These are phyloP conservation scores for Agaricus sinodeliciosus DNA, from an alignment of 768 basidiomycete genomes.

Conservation along the genomic window DNA sequence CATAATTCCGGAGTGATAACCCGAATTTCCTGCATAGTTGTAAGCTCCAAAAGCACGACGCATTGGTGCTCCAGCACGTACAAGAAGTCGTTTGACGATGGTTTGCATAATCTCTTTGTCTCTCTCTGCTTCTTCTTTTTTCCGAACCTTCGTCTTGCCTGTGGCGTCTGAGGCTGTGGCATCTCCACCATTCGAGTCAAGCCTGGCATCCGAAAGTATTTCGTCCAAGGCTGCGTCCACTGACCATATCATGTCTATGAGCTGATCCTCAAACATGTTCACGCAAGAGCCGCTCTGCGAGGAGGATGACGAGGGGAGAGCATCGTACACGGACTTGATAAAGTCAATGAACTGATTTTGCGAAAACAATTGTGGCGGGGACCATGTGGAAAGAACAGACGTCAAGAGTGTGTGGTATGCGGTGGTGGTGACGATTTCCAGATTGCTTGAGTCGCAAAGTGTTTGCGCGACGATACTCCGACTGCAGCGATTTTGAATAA, in stretches of 20 bases:
- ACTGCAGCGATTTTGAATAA: constrained; percentile 30
- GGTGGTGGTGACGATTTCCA: constrained; percentile 57
- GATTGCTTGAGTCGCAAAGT: constrained; percentile 48
- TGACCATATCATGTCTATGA: constrained; percentile 81
- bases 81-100: constrained; percentile 57
- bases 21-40: constrained; percentile 39
- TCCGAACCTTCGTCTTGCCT: constrained; percentile 38
- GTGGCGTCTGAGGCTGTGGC: constrained; percentile 17
- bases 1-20: constrained; percentile 57
- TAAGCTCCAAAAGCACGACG: constrained; percentile 6
- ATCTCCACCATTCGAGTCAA: constrained; percentile 30
- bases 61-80: constrained; percentile 25
- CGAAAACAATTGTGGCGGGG: constrained; percentile 38
- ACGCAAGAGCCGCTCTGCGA: constrained; percentile 30
- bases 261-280: constrained; percentile 55
- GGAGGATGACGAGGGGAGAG: constrained; percentile 63
- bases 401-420: constrained; percentile 65
- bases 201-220: constrained; percentile 48
- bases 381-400: constrained; percentile 52
- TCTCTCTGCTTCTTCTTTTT: constrained; percentile 49
- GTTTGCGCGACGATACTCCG: constrained; percentile 53
- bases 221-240: constrained; percentile 76
- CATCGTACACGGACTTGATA: constrained; percentile 51
- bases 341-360: constrained; percentile 53
- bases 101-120: constrained; percentile 57